Evolutionary conservation across 148 eudicot genomes (phyloP).

Genomic region (Oxyria digyna): DNA sequence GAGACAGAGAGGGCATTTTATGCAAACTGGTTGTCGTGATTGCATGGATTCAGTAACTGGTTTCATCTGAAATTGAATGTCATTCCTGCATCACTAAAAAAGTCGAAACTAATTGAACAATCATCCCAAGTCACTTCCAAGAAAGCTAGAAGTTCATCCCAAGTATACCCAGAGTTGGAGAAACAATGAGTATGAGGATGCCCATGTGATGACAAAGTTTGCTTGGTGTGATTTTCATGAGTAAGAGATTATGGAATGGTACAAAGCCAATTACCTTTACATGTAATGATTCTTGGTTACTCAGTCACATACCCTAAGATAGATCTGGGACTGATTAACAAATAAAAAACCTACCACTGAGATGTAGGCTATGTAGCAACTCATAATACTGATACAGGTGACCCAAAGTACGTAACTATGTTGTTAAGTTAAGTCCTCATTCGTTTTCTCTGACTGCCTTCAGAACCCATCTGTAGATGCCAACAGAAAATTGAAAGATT

Average conservation of each 20-base stretch:
- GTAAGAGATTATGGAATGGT: conserved; percentile 18
- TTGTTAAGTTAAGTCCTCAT: conserved; percentile 6
- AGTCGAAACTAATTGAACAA: conserved; percentile 1
- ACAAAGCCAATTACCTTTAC: conserved; percentile 26
- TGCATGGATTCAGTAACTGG: too few species aligned
- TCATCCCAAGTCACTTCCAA: background rate
- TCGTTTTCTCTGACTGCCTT: conserved; percentile 13
- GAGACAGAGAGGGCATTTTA: too few species aligned
- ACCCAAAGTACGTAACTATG: background rate
- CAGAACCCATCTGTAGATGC: background rate
- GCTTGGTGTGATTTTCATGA: conserved; percentile 13
- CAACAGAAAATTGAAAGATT: background rate
- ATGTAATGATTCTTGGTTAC: conserved; percentile 22
- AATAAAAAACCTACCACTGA: background rate
- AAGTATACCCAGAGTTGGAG: background rate
- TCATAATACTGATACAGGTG: conserved; percentile 9
- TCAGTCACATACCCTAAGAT: conserved; percentile 7
- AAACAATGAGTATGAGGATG: background rate
- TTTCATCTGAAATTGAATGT: too few species aligned
- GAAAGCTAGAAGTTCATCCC: background rate
- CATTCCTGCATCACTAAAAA: conserved; percentile 6
- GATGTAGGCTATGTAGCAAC: background rate
- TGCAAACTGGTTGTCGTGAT: too few species aligned
- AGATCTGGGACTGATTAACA: background rate
- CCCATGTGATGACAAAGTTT: background rate